Conservation (phyloP, 805 yeast species). For the Tetrapisispora phaffii region DNA sequence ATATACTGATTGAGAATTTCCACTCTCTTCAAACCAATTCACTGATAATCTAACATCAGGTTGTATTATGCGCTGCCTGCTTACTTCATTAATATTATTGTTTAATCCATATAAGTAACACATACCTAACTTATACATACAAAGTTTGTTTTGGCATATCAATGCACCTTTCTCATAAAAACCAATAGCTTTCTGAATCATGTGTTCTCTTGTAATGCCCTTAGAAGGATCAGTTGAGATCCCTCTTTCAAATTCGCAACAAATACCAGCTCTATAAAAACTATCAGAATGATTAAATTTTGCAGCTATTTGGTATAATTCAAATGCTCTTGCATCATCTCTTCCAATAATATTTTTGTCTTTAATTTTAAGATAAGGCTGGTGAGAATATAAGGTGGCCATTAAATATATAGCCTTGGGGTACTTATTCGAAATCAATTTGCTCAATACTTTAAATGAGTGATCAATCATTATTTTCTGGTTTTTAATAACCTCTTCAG, state of each 20-base stretch:
- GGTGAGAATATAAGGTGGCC: conserved; percentile 53
- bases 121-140: conserved; percentile 70
- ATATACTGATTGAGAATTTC: conserved; percentile 43
- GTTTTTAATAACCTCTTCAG: conserved; percentile 40
- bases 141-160: conserved; percentile 45
- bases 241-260: conserved; percentile 45
- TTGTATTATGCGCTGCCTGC: conserved; percentile 1
- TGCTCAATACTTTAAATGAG: conserved; percentile 50
- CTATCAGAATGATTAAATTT: conserved; percentile 48
- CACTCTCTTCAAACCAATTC: conserved; percentile 44
- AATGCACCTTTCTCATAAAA: conserved; percentile 54
- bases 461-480: conserved; percentile 46
- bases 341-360: conserved; percentile 40
- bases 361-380: conserved; percentile 35
- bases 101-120: conserved; percentile 44
- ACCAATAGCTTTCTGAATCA: conserved; percentile 33
- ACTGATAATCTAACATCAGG: conserved; percentile 27
- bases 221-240: conserved; percentile 34
- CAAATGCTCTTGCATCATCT: conserved; percentile 53
- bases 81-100: conserved; percentile 17
- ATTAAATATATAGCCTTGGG: conserved; percentile 48
- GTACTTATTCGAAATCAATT: conserved; percentile 40
- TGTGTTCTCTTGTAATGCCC: background rate
- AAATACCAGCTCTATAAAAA: conserved; percentile 59
- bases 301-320: conserved; percentile 51